Base-by-base conservation (phyloP, 1,139 yeast genomes). In the Suhomyces anneliseae region DNA sequence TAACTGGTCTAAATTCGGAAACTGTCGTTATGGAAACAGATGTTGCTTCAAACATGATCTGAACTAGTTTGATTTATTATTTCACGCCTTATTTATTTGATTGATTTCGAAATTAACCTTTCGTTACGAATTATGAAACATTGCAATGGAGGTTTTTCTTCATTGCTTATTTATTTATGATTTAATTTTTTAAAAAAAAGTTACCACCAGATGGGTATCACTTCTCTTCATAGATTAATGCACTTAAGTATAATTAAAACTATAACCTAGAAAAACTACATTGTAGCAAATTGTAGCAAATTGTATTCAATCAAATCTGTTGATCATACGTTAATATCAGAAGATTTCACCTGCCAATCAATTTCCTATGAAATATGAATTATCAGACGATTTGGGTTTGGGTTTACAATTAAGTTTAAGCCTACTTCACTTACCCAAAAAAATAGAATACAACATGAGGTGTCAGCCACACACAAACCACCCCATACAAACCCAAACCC, bases 11-110 rank as follows among this genome's bases (percentile, higher is more conserved):
- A 86, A 85, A 62, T 79, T 77, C 47, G 97, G 97, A 24, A 73
- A 81, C 45, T 90, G 97, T 65, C 82, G 95, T 44, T 90, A 90
- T 66, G 96, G 96, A 33, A 88, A 82, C 65, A 80, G 97, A 62
- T 90, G 97, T 66, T 89, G 96, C 62, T 90, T 90, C 72, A 87
- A 87, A 62, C 97, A 90, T 67, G 88, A 44, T 8, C 19, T 39
- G 34, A 38, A 37, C 34, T 38, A 35, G 26, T 27, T 35, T 27
- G 24, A 19, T 19, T 19, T 19, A 19, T 14, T 29, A 34, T 26
- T 32, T 12, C 32, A 41, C 34, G 44, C 42, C 41, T 35, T 38
- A 41, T n/a, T 33, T 35, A 34, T 38, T 45, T 32, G 31, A 27
- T 32, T 31, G 29, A 31, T 31, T 39, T 27, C 19, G 36, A 43